Conservation (phyloP, 768 basidiomycete species). For the Lanmaoa rubissima region DNA sequence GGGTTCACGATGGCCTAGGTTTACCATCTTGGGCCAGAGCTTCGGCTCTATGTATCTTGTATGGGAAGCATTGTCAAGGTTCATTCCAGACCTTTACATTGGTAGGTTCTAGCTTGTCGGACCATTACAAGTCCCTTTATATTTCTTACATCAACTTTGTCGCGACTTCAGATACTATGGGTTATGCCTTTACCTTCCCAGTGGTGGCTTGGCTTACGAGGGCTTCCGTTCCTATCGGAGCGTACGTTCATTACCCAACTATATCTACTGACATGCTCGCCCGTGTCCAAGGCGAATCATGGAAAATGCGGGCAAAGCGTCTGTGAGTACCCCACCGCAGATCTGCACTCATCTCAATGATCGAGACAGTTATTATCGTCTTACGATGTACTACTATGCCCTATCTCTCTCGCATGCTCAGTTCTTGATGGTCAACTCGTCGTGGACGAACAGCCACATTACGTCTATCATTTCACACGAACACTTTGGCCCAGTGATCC, state of each 20-base stretch:
- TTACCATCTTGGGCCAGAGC: slow-evolving; percentile 92
- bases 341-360: not conserved
- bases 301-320: slow-evolving; percentile 26
- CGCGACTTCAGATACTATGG: slow-evolving; percentile 81
- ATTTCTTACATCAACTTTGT: slow-evolving; percentile 6
- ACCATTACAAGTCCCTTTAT: not conserved
- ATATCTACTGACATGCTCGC: slow-evolving; percentile 93
- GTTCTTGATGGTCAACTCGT: slow-evolving; percentile 91
- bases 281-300: slow-evolving; percentile 51
- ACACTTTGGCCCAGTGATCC: slow-evolving; percentile 46
- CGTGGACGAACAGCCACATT: slow-evolving; percentile 90
- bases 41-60: slow-evolving; percentile 82
- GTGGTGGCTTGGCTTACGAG: slow-evolving; percentile 56
- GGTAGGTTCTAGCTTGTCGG: slow-evolving; percentile 47
- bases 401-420: slow-evolving; percentile 66
- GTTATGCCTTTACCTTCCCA: slow-evolving; percentile 92
- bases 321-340: slow-evolving; percentile 17
- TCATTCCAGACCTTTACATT: slow-evolving; percentile 90
- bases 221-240: slow-evolving; percentile 69
- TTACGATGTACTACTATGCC: slow-evolving; percentile 84
- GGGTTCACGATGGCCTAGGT: slow-evolving; percentile 80
- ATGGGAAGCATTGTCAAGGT: slow-evolving; percentile 73
- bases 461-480: slow-evolving; percentile 62
- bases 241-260: slow-evolving; percentile 96
- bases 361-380: slow-evolving; percentile 72